These are phyloP conservation scores for Solanum ossicruentum DNA, from an alignment of 257 asterid species.

Conservation along the genomic window DNA sequence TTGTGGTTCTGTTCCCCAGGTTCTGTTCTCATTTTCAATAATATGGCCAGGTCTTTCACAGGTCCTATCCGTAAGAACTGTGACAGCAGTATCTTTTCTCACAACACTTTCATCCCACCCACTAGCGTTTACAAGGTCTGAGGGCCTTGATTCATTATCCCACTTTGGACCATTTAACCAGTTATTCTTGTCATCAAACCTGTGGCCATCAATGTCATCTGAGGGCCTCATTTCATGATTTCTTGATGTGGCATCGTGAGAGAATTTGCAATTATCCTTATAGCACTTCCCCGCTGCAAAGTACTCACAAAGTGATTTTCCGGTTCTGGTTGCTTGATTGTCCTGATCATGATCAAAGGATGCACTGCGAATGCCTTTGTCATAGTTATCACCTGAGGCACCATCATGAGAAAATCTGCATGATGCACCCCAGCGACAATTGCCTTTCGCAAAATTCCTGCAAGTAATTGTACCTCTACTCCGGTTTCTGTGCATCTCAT, in stretches of 20 bases:
- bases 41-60: conserved; percentile 14
- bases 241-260: conserved; percentile 36
- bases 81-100: conserved; percentile 6
- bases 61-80: conserved; percentile 11
- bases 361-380: conserved; percentile 22
- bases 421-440: conserved; percentile 62
- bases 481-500: conserved; percentile 30
- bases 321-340: conserved; percentile 15
- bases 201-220: conserved; percentile 21
- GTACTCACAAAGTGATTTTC: conserved; percentile 45
- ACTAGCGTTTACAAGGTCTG: conserved; percentile 13
- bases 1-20: conserved; percentile 16
- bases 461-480: conserved; percentile 45
- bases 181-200: conserved; percentile 19
- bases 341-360: conserved; percentile 29
- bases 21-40: conserved; percentile 17
- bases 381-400: conserved; percentile 30
- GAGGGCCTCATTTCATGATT: conserved; percentile 21
- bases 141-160: conserved; percentile 21
- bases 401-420: conserved; percentile 70
- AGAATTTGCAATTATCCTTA: conserved; percentile 49
- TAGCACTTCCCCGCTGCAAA: conserved; percentile 63
- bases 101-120: conserved; percentile 26
- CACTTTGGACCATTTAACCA: conserved; percentile 30
- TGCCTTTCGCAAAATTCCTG: conserved; percentile 50